A percentile compares a stretch with the other conserved stretches of the same genome.
phyloP scores from a whole-genome alignment of 306 rosid genomes.

The Hylodesmum podocarpum region DNA sequence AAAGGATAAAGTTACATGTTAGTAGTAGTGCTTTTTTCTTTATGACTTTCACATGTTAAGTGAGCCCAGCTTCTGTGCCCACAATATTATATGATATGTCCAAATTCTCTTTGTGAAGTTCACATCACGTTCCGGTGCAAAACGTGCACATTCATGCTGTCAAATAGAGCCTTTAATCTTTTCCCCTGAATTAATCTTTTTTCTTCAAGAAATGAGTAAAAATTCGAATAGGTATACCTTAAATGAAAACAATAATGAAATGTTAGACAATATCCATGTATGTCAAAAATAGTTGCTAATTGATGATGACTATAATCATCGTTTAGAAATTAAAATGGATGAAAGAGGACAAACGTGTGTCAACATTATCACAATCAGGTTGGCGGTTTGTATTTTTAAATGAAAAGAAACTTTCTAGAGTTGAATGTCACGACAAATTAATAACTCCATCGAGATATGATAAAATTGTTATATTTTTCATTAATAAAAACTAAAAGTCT shows the following conservation, averaged over 20 bases:
- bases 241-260: background rate
- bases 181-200: background rate
- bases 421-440: background rate
- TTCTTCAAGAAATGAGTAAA: background rate
- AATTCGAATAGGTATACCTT: background rate
- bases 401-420: background rate
- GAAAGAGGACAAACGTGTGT: constrained; percentile 21
- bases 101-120: constrained; percentile 43
- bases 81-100: constrained; percentile 37
- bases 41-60: constrained; percentile 43
- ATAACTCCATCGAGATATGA: background rate
- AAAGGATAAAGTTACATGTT: constrained; percentile 21
- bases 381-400: background rate
- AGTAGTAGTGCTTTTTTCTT: constrained; percentile 30
- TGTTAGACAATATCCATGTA: background rate
- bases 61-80: constrained; percentile 49
- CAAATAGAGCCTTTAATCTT: constrained; percentile 2
- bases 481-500: background rate
- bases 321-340: background rate
- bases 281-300: background rate
- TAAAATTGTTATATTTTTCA: background rate
- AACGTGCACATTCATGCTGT: constrained; percentile 21
- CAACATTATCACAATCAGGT: background rate
- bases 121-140: constrained; percentile 48
- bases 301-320: background rate